Evolutionary conservation across 1,139 yeast species (phyloP).

Genomic region (Nakaseomyces sp.): DNA sequence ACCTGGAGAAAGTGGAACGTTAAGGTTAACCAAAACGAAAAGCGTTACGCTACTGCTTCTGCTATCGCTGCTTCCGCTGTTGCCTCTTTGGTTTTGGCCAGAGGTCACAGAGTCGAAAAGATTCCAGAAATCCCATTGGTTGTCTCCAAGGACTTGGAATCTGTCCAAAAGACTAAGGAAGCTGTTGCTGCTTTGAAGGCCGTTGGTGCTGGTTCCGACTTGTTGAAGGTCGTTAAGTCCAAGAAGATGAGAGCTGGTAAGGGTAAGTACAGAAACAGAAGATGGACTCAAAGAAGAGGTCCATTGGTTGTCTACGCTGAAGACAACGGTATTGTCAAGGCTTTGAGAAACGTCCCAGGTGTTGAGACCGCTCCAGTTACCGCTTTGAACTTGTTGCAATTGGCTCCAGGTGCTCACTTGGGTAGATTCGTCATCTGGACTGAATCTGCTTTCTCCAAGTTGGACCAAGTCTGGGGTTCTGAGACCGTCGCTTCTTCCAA

Average conservation of each 20-base stretch:
- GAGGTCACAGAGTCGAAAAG: slow-evolving; percentile 99
- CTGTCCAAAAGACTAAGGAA: slow-evolving; percentile 93
- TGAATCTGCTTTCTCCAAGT: slow-evolving; percentile 93
- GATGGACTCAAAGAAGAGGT: slow-evolving; percentile 99
- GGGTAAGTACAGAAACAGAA: slow-evolving; percentile 99
- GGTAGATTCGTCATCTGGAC: slow-evolving; percentile 99
- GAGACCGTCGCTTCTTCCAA: slow-evolving; percentile 78
- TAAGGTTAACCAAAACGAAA: slow-evolving; percentile 99
- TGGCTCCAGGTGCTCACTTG: slow-evolving; percentile 99
- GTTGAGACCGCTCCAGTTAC: slow-evolving; percentile 93
- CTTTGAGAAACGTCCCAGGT: slow-evolving; percentile 99
- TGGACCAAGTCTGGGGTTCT: slow-evolving; percentile 96
- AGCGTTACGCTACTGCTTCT: slow-evolving; percentile 99
- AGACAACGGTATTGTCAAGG: slow-evolving; percentile 97
- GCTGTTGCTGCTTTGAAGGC: slow-evolving; percentile 98
- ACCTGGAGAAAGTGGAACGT: slow-evolving; percentile 99
- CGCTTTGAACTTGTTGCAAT: slow-evolving; percentile 92
- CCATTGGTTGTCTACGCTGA: slow-evolving; percentile 97
- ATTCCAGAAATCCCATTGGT: slow-evolving; percentile 98
- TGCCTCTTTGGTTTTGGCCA: slow-evolving; percentile 96
- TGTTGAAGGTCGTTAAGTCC: slow-evolving; percentile 95
- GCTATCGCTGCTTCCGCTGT: slow-evolving; percentile 99
- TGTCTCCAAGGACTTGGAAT: slow-evolving; percentile 88
- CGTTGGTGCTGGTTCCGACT: slow-evolving; percentile 97
- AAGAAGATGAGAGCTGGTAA: slow-evolving; percentile 99